A percentile compares a stretch with the other conserved stretches of the same genome.
Conservation (phyloP, 257 asterid species). For the Nicotiana obtusifolia region DNA sequence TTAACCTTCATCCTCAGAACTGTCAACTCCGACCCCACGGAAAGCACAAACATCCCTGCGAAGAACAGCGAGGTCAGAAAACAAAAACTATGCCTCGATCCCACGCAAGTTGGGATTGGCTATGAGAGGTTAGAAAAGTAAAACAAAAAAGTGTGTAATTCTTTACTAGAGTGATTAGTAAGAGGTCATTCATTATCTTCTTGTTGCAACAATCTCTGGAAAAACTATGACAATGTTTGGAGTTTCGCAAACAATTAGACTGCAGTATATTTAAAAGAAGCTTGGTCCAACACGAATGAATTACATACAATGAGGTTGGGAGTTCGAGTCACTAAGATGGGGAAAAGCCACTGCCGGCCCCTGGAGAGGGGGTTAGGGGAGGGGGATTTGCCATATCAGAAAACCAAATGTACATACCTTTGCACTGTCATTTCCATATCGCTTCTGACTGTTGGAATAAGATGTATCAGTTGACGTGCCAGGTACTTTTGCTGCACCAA, state of each 20-base stretch:
- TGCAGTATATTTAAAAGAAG: background rate
- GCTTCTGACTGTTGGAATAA: constrained; percentile 46
- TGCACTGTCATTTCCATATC: constrained; percentile 31
- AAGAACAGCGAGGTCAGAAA: background rate
- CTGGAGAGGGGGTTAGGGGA: background rate
- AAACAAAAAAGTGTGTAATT: background rate
- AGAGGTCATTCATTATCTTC: background rate
- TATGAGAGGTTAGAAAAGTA: background rate
- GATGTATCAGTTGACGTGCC: constrained; percentile 45
- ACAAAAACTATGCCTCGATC: background rate
- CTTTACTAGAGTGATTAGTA: background rate
- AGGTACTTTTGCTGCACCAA: constrained; percentile 67
- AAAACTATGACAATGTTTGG: background rate
- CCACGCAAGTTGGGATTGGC: too few relatives aligned
- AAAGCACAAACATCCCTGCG: constrained; percentile 53
- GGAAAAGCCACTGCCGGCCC: background rate
- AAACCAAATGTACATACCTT: constrained; percentile 38
- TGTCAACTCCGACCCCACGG: constrained; percentile 44
- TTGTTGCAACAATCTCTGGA: background rate
- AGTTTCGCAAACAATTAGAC: background rate
- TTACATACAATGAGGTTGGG: background rate
- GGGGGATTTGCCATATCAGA: background rate
- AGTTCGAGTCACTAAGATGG: background rate
- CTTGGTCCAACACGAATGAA: background rate
- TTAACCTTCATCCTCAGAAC: background rate